phyloP scores from a whole-genome alignment of 345 rosid species.

The Citrus medica region DNA sequence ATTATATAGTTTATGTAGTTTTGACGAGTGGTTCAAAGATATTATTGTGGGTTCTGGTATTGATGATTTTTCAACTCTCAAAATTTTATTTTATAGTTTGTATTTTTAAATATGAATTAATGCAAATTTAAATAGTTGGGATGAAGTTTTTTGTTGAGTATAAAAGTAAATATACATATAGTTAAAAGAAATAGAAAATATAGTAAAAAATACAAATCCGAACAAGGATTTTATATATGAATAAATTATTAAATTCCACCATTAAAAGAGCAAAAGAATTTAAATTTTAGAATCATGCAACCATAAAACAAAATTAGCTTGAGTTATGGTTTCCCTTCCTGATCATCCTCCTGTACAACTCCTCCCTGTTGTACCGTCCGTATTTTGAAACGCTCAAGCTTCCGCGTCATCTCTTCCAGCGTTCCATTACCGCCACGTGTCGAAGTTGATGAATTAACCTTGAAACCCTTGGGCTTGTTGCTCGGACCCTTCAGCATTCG shows the following conservation, averaged over 20 bases:
- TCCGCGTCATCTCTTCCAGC: constrained; percentile 11
- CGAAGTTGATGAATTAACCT: constrained; percentile 4
- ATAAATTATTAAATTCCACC: background rate
- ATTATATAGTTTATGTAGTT: no score
- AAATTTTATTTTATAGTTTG: no score
- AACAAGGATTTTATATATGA: no score
- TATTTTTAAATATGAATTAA: no score
- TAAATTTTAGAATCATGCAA: background rate
- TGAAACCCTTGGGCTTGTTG: background rate
- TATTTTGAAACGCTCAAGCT: constrained; percentile 32
- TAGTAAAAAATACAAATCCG: no score
- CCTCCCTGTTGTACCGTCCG: constrained; percentile 19
- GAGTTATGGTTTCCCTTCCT: background rate
- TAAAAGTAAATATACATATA: no score
- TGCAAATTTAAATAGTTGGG: no score
- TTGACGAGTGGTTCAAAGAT: no score
- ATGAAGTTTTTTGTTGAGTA: no score
- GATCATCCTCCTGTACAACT: constrained; percentile 10
- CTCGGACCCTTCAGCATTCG: constrained; percentile 5
- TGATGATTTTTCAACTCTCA: no score
- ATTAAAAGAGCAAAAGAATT: background rate
- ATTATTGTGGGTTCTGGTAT: no score
- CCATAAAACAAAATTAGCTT: background rate
- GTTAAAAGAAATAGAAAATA: no score
- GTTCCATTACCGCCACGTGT: background rate